Conservation (phyloP, 78 protist species). For the Planoprotostelium fungivorum region DNA sequence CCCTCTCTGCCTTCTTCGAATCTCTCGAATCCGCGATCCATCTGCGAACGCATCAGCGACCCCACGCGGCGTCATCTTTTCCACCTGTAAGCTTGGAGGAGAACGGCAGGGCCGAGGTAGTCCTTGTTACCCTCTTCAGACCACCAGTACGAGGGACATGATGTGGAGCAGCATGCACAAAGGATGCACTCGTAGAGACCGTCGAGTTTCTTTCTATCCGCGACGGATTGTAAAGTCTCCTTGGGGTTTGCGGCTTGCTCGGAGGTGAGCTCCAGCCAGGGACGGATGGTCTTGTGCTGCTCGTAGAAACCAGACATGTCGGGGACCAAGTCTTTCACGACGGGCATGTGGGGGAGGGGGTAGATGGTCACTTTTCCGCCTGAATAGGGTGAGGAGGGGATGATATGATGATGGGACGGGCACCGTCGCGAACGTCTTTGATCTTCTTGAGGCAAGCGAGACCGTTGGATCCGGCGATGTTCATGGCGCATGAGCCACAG, state of each 20-base stretch:
- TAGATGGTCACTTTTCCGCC: slow-evolving; percentile 39
- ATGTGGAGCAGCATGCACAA: slow-evolving; percentile 89
- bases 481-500: slow-evolving; percentile 95
- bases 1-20: slow-evolving; percentile 13
- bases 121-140: slow-evolving; percentile 64
- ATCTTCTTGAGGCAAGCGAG: slow-evolving; percentile 80
- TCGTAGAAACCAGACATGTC: slow-evolving; percentile 81
- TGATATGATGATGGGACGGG: background rate
- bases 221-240: slow-evolving; percentile 42
- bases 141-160: slow-evolving; percentile 95
- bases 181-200: slow-evolving; percentile 93
- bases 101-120: slow-evolving; percentile 90
- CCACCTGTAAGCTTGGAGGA: slow-evolving; percentile 69
- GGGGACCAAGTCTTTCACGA: slow-evolving; percentile 79
- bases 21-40: slow-evolving; percentile 74
- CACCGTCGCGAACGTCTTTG: slow-evolving; percentile 35
- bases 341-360: slow-evolving; percentile 92
- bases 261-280: slow-evolving; percentile 73
- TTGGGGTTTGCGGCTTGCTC: slow-evolving; percentile 41
- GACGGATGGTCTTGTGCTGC: slow-evolving; percentile 76
- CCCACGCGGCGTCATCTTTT: background rate
- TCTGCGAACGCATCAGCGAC: too few species aligned
- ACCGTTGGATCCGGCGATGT: slow-evolving; percentile 74
- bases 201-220: slow-evolving; percentile 79
- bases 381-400: background rate